Evolutionary conservation across 768 basidiomycete species (phyloP).

Genomic region (Tulasnella sp.): DNA sequence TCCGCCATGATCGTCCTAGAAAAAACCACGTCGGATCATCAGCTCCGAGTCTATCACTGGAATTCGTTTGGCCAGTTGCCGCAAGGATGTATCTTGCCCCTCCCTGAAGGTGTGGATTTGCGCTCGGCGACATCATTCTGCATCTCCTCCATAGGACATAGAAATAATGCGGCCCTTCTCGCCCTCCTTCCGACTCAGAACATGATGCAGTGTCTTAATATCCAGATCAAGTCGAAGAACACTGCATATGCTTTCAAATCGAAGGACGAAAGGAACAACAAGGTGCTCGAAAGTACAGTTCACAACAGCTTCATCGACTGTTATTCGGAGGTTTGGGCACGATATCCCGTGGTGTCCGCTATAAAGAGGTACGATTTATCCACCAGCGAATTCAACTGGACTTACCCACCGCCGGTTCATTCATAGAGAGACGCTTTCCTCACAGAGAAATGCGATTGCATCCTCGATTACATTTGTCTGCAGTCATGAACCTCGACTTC

Average conservation of each 20-base stretch:
- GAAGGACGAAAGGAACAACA: conserved; percentile 20
- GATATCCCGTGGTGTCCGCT: conserved; percentile 12
- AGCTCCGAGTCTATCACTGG: conserved; percentile 40
- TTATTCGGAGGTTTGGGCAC: conserved; percentile 12
- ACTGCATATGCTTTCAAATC: conserved; percentile 46
- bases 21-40: background rate
- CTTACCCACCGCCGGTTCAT: background rate
- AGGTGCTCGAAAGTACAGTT: background rate
- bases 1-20: conserved; percentile 35
- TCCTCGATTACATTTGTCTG: conserved; percentile 4
- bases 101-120: conserved; percentile 23
- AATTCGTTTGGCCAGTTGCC: conserved; percentile 36
- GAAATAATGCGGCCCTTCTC: conserved; percentile 34
- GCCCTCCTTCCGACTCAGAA: conserved; percentile 26
- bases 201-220: conserved; percentile 30
- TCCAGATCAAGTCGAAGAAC: conserved; percentile 42
- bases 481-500: background rate
- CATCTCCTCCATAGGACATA: conserved; percentile 35
- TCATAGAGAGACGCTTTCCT: conserved; percentile 26
- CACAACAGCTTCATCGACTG: conserved; percentile 8
- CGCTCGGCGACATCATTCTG: conserved; percentile 20
- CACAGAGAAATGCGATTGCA: background rate
- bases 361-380: background rate
- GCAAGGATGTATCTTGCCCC: conserved; percentile 30
- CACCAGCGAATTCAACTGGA: background rate